Evolutionary conservation across 1,284 basidiomycete genomes (phyloP).

Genomic region (Cutaneotrichosporon sp.): DNA sequence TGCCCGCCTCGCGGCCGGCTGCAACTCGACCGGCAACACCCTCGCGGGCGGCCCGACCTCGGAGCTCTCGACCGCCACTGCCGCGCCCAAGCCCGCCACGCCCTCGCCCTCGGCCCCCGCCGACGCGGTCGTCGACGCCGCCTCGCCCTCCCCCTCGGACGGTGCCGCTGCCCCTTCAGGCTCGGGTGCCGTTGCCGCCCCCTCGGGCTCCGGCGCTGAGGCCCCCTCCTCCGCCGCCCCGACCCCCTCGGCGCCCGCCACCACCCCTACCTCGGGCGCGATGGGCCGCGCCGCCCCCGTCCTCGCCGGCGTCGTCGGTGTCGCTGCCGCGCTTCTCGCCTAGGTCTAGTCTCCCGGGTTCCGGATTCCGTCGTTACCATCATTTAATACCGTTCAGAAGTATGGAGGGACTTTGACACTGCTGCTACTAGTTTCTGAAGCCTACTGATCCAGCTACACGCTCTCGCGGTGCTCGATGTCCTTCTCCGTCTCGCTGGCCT

Average conservation of each 20-base stretch:
- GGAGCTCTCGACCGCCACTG: not conserved
- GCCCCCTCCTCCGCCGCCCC: too few relatives aligned
- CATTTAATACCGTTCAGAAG: slow-evolving; percentile 2
- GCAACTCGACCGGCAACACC: not conserved
- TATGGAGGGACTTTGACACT: not conserved
- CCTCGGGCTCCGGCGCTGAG: too few relatives aligned
- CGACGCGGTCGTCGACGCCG: not conserved
- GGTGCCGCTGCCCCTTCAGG: too few relatives aligned
- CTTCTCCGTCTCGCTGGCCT: not conserved
- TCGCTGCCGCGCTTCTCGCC: not conserved
- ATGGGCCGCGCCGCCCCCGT: not conserved
- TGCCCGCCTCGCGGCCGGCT: not conserved
- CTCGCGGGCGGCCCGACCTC: not conserved
- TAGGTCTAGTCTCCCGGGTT: not conserved
- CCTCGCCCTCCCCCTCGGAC: not conserved
- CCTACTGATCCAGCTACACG: not conserved
- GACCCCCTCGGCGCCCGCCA: not conserved
- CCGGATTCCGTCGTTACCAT: not conserved
- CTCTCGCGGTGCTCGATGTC: not conserved
- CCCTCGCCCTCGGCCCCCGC: not conserved
- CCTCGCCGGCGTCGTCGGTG: not conserved
- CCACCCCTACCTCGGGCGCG: not conserved
- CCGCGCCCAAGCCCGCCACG: not conserved
- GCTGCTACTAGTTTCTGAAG: too few relatives aligned
- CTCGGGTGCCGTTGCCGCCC: not conserved